Percentiles rank a stretch among this genome's conserved stretches.
These are phyloP conservation scores for Candida sanyiensis DNA, from an alignment of 805 yeast genomes.

Conservation along the genomic window DNA sequence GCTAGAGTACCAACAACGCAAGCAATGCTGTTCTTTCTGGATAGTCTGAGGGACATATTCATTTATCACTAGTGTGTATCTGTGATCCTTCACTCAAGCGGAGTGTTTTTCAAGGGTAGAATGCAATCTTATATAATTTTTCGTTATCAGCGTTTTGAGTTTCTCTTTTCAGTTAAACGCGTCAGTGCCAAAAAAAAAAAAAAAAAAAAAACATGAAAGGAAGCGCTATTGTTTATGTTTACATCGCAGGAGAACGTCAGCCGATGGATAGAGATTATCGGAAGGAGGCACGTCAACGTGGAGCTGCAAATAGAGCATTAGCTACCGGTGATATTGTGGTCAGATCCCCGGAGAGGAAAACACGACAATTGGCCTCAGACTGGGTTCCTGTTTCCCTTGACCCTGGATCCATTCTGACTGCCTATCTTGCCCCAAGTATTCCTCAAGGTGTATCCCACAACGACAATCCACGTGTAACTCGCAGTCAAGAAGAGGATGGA, in stretches of 20 bases:
- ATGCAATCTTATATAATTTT: background rate
- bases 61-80: too few species aligned
- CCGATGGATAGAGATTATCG: conserved; percentile 18
- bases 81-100: too few species aligned
- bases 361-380: background rate
- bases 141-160: conserved; percentile 4
- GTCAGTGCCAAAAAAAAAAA: background rate
- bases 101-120: too few species aligned
- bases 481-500: too few species aligned
- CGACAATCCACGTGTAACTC: background rate
- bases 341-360: conserved; percentile 11
- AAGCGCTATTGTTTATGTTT: too few species aligned
- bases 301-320: conserved; percentile 16
- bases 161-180: conserved; percentile 5
- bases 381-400: conserved; percentile 17
- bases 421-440: conserved; percentile 9
- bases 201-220: background rate
- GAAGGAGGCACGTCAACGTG: conserved; percentile 15
- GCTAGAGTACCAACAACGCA: conserved; percentile 13
- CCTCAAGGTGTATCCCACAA: background rate
- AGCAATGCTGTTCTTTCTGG: conserved; percentile 14
- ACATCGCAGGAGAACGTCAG: background rate
- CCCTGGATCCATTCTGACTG: conserved; percentile 20
- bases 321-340: conserved; percentile 11
- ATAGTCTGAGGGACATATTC: conserved; percentile 11